These are phyloP conservation scores for Pulveroboletus sp. DNA, from an alignment of 768 basidiomycete genomes.

Conservation along the genomic window DNA sequence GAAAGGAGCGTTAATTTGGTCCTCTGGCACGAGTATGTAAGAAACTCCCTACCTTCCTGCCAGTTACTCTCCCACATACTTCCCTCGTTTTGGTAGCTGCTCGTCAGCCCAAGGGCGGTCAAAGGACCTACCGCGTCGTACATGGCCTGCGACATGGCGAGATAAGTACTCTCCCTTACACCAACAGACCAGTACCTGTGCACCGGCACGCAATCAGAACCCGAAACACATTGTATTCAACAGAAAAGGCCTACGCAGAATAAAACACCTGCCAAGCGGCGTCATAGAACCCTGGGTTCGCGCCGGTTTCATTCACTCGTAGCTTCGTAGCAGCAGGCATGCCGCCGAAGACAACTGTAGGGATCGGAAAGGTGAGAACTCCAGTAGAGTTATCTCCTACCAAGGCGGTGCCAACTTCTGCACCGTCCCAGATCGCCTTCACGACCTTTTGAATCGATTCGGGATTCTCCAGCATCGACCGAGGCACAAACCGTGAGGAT, in stretches of 20 bases:
- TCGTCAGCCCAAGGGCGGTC: constrained; percentile 8
- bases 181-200: background rate
- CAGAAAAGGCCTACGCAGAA: background rate
- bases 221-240: too few relatives aligned
- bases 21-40: background rate
- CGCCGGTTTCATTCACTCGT: constrained; percentile 13
- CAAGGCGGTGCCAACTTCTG: background rate
- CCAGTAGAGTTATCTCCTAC: background rate
- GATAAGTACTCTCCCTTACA: background rate
- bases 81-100: constrained; percentile 21
- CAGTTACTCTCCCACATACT: constrained; percentile 12
- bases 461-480: constrained; percentile 2
- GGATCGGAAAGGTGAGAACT: background rate
- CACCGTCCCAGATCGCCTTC: constrained; percentile 16
- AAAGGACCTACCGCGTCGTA: constrained; percentile 6
- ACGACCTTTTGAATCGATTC: constrained; percentile 5
- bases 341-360: constrained; percentile 7
- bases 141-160: background rate
- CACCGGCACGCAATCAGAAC: too few relatives aligned
- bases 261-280: constrained; percentile 13
- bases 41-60: constrained; percentile 7
- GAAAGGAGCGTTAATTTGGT: background rate
- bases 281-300: constrained; percentile 18
- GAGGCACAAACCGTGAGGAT: constrained; percentile 16
- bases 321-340: constrained; percentile 7